Conservation (phyloP, 2,329 filamentous ascomycete species). For the Hirsutella rhossiliensis region DNA sequence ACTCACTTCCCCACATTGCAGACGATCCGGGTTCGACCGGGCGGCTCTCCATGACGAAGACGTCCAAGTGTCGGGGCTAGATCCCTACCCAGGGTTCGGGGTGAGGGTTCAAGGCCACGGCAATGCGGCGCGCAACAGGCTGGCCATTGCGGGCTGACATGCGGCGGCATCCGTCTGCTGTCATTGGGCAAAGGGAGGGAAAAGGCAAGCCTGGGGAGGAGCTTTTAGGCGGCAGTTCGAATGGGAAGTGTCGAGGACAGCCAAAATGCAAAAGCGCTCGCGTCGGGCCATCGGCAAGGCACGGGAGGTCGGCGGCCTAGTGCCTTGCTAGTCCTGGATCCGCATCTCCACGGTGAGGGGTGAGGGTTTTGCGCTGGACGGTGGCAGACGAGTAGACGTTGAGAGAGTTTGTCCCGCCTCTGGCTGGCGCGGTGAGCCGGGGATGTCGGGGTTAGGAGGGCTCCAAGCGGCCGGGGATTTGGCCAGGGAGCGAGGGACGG, state of each 20-base stretch:
- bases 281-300: neutral
- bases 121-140: neutral
- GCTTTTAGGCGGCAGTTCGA: neutral
- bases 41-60: neutral
- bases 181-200: neutral
- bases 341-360: too few species aligned
- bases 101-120: neutral
- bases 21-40: too few species aligned
- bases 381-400: neutral
- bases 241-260: neutral
- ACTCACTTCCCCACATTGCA: too few species aligned
- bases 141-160: neutral
- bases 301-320: neutral
- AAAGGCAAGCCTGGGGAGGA: neutral
- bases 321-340: neutral
- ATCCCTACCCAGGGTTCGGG: neutral
- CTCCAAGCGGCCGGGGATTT: too few species aligned
- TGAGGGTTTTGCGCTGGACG: too few species aligned
- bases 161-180: neutral
- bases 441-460: neutral
- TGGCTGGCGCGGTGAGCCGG: neutral
- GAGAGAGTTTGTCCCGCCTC: neutral
- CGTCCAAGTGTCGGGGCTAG: neutral
- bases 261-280: neutral
- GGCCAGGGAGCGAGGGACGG: too few species aligned